phyloP scores from a whole-genome alignment of 495 filamentous ascomycete genomes.

The Aspergillus olivimuriae region DNA sequence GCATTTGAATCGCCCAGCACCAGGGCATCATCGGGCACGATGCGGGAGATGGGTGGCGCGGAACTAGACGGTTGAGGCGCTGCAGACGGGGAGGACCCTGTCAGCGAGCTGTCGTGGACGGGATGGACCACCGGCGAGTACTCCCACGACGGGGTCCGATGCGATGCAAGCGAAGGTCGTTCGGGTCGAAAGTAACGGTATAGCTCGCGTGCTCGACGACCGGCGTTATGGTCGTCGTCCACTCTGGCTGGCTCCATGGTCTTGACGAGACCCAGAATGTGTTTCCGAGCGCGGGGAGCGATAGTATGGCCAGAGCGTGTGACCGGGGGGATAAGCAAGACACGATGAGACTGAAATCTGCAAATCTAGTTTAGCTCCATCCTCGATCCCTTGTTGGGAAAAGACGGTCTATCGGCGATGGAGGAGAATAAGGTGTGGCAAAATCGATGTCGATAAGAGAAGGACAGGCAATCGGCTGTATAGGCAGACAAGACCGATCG shows the following conservation, averaged over 20 bases:
- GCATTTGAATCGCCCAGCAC: constrained; percentile 39
- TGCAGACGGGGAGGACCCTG: constrained; percentile 10
- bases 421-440: constrained; percentile 6
- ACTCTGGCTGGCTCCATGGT: constrained; percentile 11
- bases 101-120: not conserved
- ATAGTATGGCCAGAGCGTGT: too few species aligned
- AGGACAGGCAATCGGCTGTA: not conserved
- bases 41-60: constrained; percentile 1
- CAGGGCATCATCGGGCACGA: constrained; percentile 16
- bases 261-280: not conserved
- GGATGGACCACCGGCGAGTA: not conserved
- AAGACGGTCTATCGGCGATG: constrained; percentile 1
- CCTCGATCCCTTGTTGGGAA: not conserved
- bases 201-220: constrained; percentile 38
- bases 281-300: not conserved
- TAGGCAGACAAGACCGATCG: not conserved
- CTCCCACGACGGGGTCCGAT: constrained; percentile 8
- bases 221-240: constrained; percentile 20
- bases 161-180: constrained; percentile 5
- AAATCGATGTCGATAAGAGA: not conserved
- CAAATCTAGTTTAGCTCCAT: not conserved
- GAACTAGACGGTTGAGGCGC: constrained; percentile 7
- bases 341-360: not conserved
- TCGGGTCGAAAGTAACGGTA: constrained; percentile 43
- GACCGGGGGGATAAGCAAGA: not conserved